Evolutionary conservation across 352 stramenopile species (phyloP).

Genomic region (Globisporangium cederbergense): DNA sequence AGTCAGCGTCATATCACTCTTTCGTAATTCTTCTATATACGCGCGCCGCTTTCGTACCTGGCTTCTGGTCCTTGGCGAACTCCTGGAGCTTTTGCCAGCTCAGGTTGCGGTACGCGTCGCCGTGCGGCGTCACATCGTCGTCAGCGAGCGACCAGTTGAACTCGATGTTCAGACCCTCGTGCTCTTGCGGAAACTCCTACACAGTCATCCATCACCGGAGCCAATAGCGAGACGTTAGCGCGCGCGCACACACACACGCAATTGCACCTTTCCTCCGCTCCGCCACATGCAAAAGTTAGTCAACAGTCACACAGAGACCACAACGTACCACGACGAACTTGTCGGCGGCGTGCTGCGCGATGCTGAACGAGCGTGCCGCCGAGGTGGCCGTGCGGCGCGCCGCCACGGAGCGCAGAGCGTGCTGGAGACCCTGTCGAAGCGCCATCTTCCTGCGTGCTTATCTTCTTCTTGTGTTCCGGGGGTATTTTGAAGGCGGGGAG

Average conservation of each 20-base stretch:
- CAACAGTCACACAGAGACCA: not conserved
- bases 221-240: constrained; percentile 1
- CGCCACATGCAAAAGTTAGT: not conserved
- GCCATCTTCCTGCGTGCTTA: constrained; percentile 30
- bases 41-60: constrained; percentile 22
- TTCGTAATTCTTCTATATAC: not conserved
- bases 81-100: constrained; percentile 57
- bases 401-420: constrained; percentile 36
- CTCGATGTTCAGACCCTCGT: constrained; percentile 80
- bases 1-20: not conserved
- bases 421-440: constrained; percentile 51
- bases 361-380: constrained; percentile 36
- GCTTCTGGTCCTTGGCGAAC: constrained; percentile 64
- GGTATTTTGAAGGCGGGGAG: constrained; percentile 22
- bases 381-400: constrained; percentile 28
- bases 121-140: constrained; percentile 77
- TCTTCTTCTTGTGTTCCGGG: constrained; percentile 21
- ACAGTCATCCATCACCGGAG: not conserved
- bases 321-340: constrained; percentile 73
- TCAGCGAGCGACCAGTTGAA: constrained; percentile 85
- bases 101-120: constrained; percentile 77
- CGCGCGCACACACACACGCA: not conserved
- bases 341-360: constrained; percentile 60
- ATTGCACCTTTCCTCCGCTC: not conserved
- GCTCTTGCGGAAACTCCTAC: constrained; percentile 73